Evolutionary conservation across 257 asterid species (phyloP), one percentile per base, ranked within the genome.

Genomic region (Anisodus acutangulus): DNA sequence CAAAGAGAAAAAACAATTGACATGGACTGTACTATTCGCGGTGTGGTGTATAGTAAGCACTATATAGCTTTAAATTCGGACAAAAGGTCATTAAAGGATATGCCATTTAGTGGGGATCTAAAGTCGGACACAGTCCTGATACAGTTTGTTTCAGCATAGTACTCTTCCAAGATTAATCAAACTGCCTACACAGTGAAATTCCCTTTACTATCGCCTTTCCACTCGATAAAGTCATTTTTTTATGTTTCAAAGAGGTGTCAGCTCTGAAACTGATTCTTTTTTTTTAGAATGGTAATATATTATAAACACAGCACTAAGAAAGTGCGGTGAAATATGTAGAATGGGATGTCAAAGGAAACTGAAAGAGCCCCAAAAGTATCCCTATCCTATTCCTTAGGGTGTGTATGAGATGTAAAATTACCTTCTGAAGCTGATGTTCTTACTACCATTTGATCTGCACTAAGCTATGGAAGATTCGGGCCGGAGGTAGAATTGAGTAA

Each of bases 41-140:
- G 19, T 31, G 26, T 63, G 70, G 41, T 10, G 4, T 63, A 11
- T 66, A 43, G 19, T 66, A 66, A 66, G 5, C 72, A 66, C 47
- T 31, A 35, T 13, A 35, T 39, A 37, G 51, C 12, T 35, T 67
- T 67, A 37, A 35, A 67, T 37, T 67, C 22, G 35, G 74, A 35
- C 22, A 35, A 67, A 16, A 67, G 49, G 22, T 47, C 22, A 9
- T 37, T 35, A 35, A 13, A 67, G 49, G 15, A 67, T 35, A 35
- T 67, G 49, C 7, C 49, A 13, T 67, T 67, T 67, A 3, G 22
- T 67, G 49, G 74, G 10, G 49, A 66, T 67, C 49, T 67, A 69
- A 39, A 69, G 53, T 69, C 16, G 78, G 78, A 69, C 78, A 39
- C 31, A 39, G 78, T 39, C 78, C 78, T 69, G 54, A 69, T 69